Base-by-base conservation (phyloP, 1,284 basidiomycete species). In the Puccinia polysora region DNA sequence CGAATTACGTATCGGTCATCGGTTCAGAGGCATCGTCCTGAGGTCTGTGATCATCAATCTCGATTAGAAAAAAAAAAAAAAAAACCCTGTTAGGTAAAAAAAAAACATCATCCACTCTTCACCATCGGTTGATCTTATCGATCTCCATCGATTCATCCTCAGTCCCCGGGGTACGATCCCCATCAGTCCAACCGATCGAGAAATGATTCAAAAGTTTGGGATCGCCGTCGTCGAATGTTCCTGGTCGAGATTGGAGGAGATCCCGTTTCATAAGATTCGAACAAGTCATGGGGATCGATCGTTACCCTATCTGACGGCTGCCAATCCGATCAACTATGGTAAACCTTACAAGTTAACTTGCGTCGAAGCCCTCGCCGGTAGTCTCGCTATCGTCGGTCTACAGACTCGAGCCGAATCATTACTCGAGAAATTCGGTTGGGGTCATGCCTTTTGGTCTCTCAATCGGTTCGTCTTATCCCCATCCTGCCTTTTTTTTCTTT, bases 171-270 rank as follows among this genome's bases (percentile, higher is more conserved):
- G 88, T 0, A 89, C 85, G 23, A 84, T 86, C 76, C 84, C 89
- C 2, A 85, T 97, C 32, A 89, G 88, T 58, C 92, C 91, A 0
- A 85, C 88, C 0, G 95, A 98, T 79, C 85, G 86, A 18, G 87
- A 89, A n/a, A 86, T 94, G 64, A 82, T 97, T 14, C 82, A 84
- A 2, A 84, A 85, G 73, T 83, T 83, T 49, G 95, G 95, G 0
- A 82, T 97, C 0, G 95, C 95, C 0, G 95, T 98, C 7, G 92
- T 98, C 1, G 95, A 98, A 79, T 97, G 93, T 80, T 94, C 91
- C 3, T 98, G 95, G 95, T 95, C 95, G 1, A 84, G 93, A 23
- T 81, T 97, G 6, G 90, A 93, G 67, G 94, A 97, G 75, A 88
- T 97, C 1, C 95, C 95, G 0, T 98, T 96, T 79, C 83, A 85